Evolutionary conservation across 345 rosid species (phyloP), one percentile per base, ranked within the genome.

Genomic region (Psidium friedrichsthalianum): DNA sequence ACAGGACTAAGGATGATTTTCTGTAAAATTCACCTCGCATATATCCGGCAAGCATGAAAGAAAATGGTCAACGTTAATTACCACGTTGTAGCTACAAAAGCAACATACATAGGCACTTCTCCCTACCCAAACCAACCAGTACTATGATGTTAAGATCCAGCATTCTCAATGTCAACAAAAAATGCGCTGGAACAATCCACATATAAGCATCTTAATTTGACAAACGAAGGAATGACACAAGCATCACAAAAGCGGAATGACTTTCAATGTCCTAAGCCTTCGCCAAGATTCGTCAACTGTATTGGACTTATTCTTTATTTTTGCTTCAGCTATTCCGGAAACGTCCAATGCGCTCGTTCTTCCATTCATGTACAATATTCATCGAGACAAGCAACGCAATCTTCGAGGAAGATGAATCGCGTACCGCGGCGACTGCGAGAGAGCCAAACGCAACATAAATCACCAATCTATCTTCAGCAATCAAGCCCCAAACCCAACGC

Each of bases 401-500:
- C 74, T 8, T 3, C 44, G 44, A 42, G 16, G 3, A 86, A 51
- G 13, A 20, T 32, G 44, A 69, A 32, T 18, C 78, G 6, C 78
- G 78, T 76, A 90, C 89, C 56, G 93, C 93, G n/a, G 94, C 93
- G n/a, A 85, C 51, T 27, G 83, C 44, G 82, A 91, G 89, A 82
- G 91, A 88, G 74, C 85, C 89, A 44, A 92, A 81, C 3, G 91
- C 95, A 11, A 87, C 64, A 57, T 83, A 90, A 47, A 90, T 36
- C 74, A 92, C 86, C 93, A 91, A 88, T 55, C 87, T 87, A 27
- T 91, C 91, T 27, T 87, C 84, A 40, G 88, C 92, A 82, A 93
- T 84, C 84, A 90, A 86, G 14, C 53, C 51, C 95, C 93, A 93
- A 89, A 90, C 88, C 88, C 87, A 87, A 54, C 85, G 51, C 64